phyloP scores from a whole-genome alignment of 2,329 filamentous ascomycete species.

The Xylaria sp. region DNA sequence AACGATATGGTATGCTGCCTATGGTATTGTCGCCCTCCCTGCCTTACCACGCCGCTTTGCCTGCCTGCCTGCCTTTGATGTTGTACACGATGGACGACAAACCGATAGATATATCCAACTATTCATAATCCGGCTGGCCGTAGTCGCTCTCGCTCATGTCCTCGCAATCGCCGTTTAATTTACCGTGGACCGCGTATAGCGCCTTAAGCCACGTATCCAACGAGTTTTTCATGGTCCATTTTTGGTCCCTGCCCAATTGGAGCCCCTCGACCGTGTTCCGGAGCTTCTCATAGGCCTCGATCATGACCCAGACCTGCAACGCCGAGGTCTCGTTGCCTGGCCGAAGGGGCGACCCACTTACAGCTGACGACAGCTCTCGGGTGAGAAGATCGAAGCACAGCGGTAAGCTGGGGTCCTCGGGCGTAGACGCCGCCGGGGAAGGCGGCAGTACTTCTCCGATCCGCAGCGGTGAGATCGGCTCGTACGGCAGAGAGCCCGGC shows the following conservation, averaged over 20 bases:
- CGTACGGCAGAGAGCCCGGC: slow-evolving; percentile 45
- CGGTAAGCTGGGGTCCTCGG: slow-evolving; percentile 49
- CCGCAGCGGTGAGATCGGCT: slow-evolving; percentile 37
- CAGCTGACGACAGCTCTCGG: slow-evolving; percentile 51
- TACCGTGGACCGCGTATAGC: slow-evolving; percentile 51
- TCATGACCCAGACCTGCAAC: slow-evolving; percentile 60
- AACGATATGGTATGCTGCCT: background rate
- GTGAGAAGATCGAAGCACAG: slow-evolving; percentile 55
- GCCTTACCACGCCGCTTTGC: background rate
- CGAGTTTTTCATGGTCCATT: slow-evolving; percentile 43
- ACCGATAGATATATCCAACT: background rate
- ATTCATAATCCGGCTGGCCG: slow-evolving; percentile 25
- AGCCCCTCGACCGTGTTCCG: slow-evolving; percentile 48
- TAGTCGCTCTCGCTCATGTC: slow-evolving; percentile 40
- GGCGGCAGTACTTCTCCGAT: slow-evolving; percentile 4
- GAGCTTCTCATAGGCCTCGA: slow-evolving; percentile 59
- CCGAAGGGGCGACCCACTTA: slow-evolving; percentile 29
- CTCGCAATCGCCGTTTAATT: slow-evolving; percentile 37
- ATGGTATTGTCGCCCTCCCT: too few species aligned
- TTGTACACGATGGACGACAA: background rate
- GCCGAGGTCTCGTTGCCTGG: slow-evolving; percentile 43
- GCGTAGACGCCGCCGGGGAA: slow-evolving; percentile 6
- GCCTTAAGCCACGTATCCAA: slow-evolving; percentile 56
- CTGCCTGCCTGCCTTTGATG: background rate
- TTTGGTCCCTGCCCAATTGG: slow-evolving; percentile 33